Base-by-base conservation (phyloP, 2,329 filamentous ascomycete genomes). In the Sarocladium oryzae region DNA sequence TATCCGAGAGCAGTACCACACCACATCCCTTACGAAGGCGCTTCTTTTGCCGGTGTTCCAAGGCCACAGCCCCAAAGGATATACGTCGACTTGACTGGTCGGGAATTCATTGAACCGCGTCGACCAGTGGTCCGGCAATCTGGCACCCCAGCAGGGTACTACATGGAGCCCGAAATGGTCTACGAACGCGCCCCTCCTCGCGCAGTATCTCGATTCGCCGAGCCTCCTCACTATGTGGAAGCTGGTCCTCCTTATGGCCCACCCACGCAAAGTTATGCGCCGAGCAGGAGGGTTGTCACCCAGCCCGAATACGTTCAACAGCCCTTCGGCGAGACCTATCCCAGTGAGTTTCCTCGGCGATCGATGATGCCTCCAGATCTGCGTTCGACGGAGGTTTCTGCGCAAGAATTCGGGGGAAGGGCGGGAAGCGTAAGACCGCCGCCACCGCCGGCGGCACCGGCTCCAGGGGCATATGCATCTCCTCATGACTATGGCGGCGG, bases 1-100 rank as follows among this genome's bases (percentile, higher is more conserved):
- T 33, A 32, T 21, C 26, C 43, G 20, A 16, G 43, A 32, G 43
- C 43, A 9, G 16, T 48, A 9, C 20, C 43, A 20, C 43, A 48
- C 10, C 43, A 48, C 11, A 11, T 33, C 13, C 24, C 43, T 3
- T 33, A 48, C 21, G 43, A 48, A 16, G 63, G 63, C 45, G 75
- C 77, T 56, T 70, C 76, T 28, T 70, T 73, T n/a, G 75, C 80
- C 69, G 69, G 69, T 2, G 73, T 73, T 43, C 73, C 73, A 59
- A 66, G 73, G 48, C 74, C 79, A 6, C 76, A 79, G 16, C 71
- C 79, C 41, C 73, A 84, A 51, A 82, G 85, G 55, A 85, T 96
- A 56, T 76, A 95, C 30, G 75, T 95, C 51, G 91, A 96, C 67
- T 82, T 88, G 55, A 88, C 84, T 66, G 90, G 90, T 36, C 88